Evolutionary conservation across 345 rosid species (phyloP).

Genomic region (Erysimum cheiranthoides): DNA sequence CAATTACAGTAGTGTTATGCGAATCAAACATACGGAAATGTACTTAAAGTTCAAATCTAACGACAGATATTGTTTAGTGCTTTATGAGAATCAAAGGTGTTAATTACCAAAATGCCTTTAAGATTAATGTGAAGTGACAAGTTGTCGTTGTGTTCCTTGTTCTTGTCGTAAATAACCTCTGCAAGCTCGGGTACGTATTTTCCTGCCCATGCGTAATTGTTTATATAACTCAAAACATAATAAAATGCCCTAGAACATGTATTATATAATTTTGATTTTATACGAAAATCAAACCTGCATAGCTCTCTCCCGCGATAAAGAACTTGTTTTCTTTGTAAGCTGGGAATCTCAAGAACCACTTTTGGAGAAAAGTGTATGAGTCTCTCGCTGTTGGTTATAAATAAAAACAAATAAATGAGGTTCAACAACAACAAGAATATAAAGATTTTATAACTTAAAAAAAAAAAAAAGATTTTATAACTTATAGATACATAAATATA

Average conservation of each 20-base stretch:
- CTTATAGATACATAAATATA: not conserved
- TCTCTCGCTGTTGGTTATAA: constrained; percentile 60
- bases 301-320: constrained; percentile 93
- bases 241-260: not conserved
- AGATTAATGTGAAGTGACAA: constrained; percentile 59
- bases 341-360: constrained; percentile 79
- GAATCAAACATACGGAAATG: not conserved
- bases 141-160: constrained; percentile 54
- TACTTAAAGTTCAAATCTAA: too few species aligned
- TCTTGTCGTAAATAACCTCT: constrained; percentile 67
- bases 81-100: constrained; percentile 34
- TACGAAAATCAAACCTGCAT: constrained; percentile 61
- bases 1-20: not conserved
- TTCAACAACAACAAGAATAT: not conserved
- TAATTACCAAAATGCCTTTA: constrained; percentile 80
- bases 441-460: not conserved
- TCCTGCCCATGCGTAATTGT: constrained; percentile 51
- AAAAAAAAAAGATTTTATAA: not conserved
- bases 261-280: not conserved
- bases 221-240: not conserved
- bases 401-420: not conserved
- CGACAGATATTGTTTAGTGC: not conserved
- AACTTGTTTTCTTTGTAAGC: constrained; percentile 54
- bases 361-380: constrained; percentile 69
- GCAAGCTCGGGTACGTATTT: constrained; percentile 84